Base-by-base conservation (phyloP, 345 rosid species). In the Syzygium jambos region DNA sequence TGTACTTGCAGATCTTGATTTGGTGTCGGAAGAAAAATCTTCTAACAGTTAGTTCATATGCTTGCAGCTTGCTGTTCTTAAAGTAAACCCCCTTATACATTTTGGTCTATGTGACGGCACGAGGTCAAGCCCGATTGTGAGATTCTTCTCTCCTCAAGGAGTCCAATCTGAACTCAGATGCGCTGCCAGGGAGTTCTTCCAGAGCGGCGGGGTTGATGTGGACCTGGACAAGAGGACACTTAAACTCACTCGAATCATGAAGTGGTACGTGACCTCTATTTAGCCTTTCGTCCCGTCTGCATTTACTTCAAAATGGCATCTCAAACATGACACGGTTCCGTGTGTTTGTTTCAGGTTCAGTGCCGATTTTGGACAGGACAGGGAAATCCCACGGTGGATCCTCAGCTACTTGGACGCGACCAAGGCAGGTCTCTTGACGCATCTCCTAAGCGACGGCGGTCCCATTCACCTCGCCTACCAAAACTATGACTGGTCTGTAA, bases 91-190 rank as follows among this genome's bases (percentile, higher is more conserved):
- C 12, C 87, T 96, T 25, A 91, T 98, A 65, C 98, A 98, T 92
- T 96, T 95, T 73, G 99, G 99, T 68, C 91, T 94, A 12, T 98
- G 98, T 90, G 92, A 94, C 23, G 99, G 99, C 85, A 91, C 99
- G 52, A 94, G 91, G 86, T 96, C 99, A 52, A 93, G 96, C 90
- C 98, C 99, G 23, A 68, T 89, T 1, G 95, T 95, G 85, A 94
- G 96, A 89, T 98, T 98, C 91, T 98, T 93, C 92, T 92, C 95
- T 29, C 61, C 95, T 4, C 92, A 94, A 88, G 96, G 96, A 63
- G 92, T 96, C 27, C 94, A 93, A 88, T 88, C 93, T 53, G 97
- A 95, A 86, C 92, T 98, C 15, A 95, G 93, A 93, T 77, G 68
- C 85, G 97, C 97, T 25, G 91, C 97, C 9, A 92, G 95, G 86